Conservation (phyloP, 176 grass and related monocot genomes). For the Triticum dicoccoides region DNA sequence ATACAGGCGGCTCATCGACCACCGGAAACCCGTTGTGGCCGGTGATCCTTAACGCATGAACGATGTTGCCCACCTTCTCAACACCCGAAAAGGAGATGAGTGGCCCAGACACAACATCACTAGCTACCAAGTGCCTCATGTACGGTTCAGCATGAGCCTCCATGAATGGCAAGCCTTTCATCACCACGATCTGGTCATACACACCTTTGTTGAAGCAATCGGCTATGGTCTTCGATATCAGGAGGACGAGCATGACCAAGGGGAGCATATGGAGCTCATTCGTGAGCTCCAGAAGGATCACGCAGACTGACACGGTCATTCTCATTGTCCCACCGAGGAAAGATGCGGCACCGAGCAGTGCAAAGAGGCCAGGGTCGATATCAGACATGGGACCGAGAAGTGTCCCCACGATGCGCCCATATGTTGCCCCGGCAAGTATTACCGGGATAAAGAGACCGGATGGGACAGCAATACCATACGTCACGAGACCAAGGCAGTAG, state of each 20-base stretch:
- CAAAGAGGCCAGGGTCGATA: conserved; percentile 79
- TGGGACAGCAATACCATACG: conserved; percentile 84
- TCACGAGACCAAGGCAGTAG: conserved; percentile 79
- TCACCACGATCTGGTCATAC: conserved; percentile 82
- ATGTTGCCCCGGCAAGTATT: conserved; percentile 81
- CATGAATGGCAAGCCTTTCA: conserved; percentile 97
- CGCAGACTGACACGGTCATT: conserved; percentile 89
- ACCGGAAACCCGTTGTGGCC: conserved; percentile 94
- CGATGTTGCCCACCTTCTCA: conserved; percentile 70
- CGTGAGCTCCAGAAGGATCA: conserved; percentile 93
- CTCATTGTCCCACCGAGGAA: conserved; percentile 96
- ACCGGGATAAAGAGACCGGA: conserved; percentile 96
- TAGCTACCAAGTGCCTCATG: conserved; percentile 68
- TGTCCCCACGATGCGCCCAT: conserved; percentile 72
- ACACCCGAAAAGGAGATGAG: conserved; percentile 73
- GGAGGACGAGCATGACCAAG: conserved; percentile 92
- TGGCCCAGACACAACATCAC: conserved; percentile 72
- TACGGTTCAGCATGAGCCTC: conserved; percentile 88
- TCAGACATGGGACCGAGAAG: conserved; percentile 66
- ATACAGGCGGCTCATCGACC: conserved; percentile 76
- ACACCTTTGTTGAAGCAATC: conserved; percentile 91
- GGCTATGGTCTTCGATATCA: conserved; percentile 86
- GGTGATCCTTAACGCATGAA: conserved; percentile 66
- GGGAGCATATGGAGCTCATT: conserved; percentile 90
- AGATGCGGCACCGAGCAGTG: conserved; percentile 79